These are phyloP conservation scores for Chrysophaeum taylorii DNA, from an alignment of 352 stramenopile species.

Conservation along the genomic window DNA sequence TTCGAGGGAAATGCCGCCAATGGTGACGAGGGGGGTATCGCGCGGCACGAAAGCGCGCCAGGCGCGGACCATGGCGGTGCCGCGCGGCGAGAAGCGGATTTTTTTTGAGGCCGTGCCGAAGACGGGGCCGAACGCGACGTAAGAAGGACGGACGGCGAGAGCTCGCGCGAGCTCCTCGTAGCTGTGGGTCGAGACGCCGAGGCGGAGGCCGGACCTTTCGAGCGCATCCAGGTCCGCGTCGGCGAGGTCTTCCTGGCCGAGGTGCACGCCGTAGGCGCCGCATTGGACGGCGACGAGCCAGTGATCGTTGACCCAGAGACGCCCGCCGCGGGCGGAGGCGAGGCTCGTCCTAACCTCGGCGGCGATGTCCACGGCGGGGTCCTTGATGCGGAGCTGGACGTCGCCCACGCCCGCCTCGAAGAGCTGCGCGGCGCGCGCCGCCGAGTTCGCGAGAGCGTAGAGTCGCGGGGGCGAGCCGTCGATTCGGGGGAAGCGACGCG, in stretches of 20 bases:
- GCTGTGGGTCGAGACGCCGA: conserved; percentile 61
- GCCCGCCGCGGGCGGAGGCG: conserved; percentile 22
- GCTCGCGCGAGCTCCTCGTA: conserved; percentile 54
- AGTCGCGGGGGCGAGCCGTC: not conserved
- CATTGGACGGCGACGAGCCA: conserved; percentile 48
- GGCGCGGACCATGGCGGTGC: conserved; percentile 38
- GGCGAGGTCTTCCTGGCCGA: conserved; percentile 59
- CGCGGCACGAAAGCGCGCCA: conserved; percentile 50
- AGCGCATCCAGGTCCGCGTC: conserved; percentile 39
- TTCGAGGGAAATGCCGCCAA: conserved; percentile 46
- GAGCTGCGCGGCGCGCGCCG: not conserved
- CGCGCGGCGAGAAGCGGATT: conserved; percentile 50
- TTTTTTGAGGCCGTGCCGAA: conserved; percentile 57
- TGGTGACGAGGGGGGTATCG: conserved; percentile 51
- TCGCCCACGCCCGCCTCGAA: conserved; percentile 34
- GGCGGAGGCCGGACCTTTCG: conserved; percentile 33
- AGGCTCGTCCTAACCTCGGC: not conserved
- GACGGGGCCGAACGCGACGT: conserved; percentile 62
- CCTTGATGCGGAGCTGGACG: conserved; percentile 55
- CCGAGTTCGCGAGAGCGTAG: not conserved
- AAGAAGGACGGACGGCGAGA: conserved; percentile 50
- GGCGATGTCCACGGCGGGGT: conserved; percentile 29
- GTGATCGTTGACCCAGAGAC: conserved; percentile 67
- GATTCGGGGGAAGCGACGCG: too few relatives aligned
- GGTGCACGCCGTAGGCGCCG: conserved; percentile 52